Base-by-base conservation (phyloP, 1,139 yeast genomes). In the Candida sp. region DNA sequence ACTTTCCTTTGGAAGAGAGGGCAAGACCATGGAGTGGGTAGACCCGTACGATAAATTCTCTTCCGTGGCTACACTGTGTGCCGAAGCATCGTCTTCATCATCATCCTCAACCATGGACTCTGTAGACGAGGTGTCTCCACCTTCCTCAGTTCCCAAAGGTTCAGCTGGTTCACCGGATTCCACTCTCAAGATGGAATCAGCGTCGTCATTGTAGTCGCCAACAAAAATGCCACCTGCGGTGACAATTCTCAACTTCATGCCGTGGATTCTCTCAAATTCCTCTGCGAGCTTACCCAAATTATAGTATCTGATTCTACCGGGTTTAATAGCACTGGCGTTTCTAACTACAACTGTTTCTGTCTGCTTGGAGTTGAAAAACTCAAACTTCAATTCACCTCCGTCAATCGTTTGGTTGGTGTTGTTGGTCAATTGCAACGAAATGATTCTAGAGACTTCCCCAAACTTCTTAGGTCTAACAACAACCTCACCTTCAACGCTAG, bases 1-100 rank as follows among this genome's bases (percentile, higher is more conserved):
- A 33, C 51, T 62, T 52, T 72, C 77, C 49, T 58, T 70, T 22
- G 76, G 75, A 49, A 73, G 63, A 3, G 66, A 54, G 8, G 78
- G 77, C 48, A 72, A 63, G n/a, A 73, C 68, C 58, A 73, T 66
- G 1, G 76, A 72, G 45, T 63, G 70, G 7, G 57, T 56, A 3
- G 75, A 69, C 1, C 67, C 67, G 23, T 31, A 49, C 8, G 35
- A 45, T 12, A 11, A 27, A 26, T 39, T 32, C 5, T 34, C 32
- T 26, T 41, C n/a, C 25, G 17, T 43, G 3, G 40, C 41, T 32
- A 8, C 40, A 8, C 49, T 47, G 8, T 41, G 9, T 12, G 12
- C 34, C 7, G 8, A 9, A 25, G 37, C 47, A 39, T 47, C 45
- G 7, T 42, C 38, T 11, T 46, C 53, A 38, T 47, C 54, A 31